Conservation (phyloP, 2,329 filamentous ascomycete genomes). For the Arthrobotrys conoides region DNA sequence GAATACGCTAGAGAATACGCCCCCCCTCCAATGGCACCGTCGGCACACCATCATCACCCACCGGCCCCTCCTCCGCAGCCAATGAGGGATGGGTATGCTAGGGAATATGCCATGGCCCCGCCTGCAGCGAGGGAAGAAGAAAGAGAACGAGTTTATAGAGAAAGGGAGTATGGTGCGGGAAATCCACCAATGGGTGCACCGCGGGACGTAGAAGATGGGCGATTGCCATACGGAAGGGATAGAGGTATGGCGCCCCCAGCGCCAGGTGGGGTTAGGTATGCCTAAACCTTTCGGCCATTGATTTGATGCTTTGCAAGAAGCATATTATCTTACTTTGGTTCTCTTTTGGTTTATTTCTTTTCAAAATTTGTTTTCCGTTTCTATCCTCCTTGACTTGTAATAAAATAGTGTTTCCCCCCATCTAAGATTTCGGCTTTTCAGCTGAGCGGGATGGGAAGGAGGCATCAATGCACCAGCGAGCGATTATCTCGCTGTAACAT, state of each 20-base stretch:
- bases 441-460: background rate
- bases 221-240: conserved; percentile 47
- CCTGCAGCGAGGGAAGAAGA: conserved; percentile 35
- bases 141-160: conserved; percentile 45
- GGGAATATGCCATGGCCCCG: conserved; percentile 46
- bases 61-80: conserved; percentile 12
- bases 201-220: conserved; percentile 45
- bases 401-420: background rate
- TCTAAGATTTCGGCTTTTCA: background rate
- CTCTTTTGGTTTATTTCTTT: background rate
- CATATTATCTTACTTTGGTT: background rate
- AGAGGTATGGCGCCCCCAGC: conserved; percentile 6
- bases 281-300: conserved; percentile 12
- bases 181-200: conserved; percentile 9
- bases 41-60: conserved; percentile 31
- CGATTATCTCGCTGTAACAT: background rate
- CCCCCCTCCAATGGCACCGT: conserved; percentile 22
- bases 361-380: background rate
- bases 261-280: conserved; percentile 35
- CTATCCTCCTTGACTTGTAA: conserved; percentile 11
- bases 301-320: background rate
- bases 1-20: conserved; percentile 44
- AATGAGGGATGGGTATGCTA: conserved; percentile 40
- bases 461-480: background rate
- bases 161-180: conserved; percentile 26